These are phyloP conservation scores for Pseudopyricularia cyperi DNA, from an alignment of 2,329 filamentous ascomycete species.

Conservation along the genomic window DNA sequence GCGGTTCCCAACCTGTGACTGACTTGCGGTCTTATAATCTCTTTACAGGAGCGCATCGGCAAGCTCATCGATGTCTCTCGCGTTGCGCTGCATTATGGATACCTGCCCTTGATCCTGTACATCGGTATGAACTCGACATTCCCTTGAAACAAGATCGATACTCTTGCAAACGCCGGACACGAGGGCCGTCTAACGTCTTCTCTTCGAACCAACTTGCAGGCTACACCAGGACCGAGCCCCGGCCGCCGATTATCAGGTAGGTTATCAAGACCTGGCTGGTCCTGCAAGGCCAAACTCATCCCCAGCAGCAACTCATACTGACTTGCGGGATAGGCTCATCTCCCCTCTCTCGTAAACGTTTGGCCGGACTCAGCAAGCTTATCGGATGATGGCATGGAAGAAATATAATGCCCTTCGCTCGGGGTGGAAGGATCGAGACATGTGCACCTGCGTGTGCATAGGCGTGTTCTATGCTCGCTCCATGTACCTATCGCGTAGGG, in stretches of 20 bases:
- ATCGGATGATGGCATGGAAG: neutral
- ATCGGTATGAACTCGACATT: conserved; percentile 54
- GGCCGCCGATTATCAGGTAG: conserved; percentile 57
- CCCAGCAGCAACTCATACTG: conserved; percentile 1
- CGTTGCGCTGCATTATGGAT: conserved; percentile 94
- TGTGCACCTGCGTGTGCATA: neutral
- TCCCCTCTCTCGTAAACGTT: conserved; percentile 46
- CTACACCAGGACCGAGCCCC: conserved; percentile 87
- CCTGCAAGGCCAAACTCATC: no score
- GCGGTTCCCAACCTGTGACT: neutral
- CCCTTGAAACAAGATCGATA: neutral
- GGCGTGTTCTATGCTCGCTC: neutral
- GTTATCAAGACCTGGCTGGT: conserved; percentile 7
- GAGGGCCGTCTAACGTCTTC: conserved; percentile 12
- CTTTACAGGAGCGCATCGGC: conserved; percentile 78
- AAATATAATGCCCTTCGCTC: neutral
- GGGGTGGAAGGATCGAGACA: neutral
- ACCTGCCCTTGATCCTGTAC: conserved; percentile 92
- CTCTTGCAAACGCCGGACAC: neutral
- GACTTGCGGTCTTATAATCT: neutral
- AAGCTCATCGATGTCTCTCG: conserved; percentile 92
- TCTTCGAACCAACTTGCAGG: conserved; percentile 32
- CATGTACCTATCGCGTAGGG: neutral
- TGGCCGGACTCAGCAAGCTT: neutral
- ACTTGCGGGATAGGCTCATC: conserved; percentile 34